These are phyloP conservation scores for Lepidopterella palustris DNA, from an alignment of 495 filamentous ascomycete species.

Conservation along the genomic window DNA sequence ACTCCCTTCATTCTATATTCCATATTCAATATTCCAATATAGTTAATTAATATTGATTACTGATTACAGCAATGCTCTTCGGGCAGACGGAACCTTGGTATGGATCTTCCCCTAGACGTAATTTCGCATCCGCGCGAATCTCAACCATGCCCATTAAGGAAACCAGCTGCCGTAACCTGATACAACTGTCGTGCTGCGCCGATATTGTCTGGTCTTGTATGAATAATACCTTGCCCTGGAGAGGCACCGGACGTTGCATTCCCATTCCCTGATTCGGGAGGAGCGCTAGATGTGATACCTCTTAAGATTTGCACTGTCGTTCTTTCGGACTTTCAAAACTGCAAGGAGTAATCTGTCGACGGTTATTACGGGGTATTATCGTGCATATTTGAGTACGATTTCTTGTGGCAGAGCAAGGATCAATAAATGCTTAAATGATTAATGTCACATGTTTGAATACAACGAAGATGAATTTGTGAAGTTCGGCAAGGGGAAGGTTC, in stretches of 20 bases:
- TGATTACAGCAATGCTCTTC: too few relatives aligned
- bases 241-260: neutral
- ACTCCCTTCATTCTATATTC: too few relatives aligned
- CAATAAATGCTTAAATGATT: neutral
- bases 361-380: neutral
- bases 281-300: neutral
- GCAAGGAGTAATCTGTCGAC: neutral
- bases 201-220: neutral
- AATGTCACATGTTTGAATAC: neutral
- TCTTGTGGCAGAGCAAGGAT: neutral
- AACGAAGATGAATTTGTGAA: neutral
- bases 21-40: too few relatives aligned
- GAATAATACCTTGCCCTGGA: neutral
- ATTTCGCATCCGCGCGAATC: too few relatives aligned
- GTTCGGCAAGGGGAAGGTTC: neutral
- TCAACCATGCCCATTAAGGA: too few relatives aligned
- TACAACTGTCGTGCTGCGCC: neutral
- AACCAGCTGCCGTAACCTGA: neutral
- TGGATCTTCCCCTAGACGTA: neutral
- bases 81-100: neutral
- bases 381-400: neutral
- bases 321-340: neutral
- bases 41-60: too few relatives aligned
- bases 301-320: neutral
- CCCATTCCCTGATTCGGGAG: neutral